A percentile compares a stretch with the other conserved stretches of the same genome.
Evolutionary conservation across 2,329 filamentous ascomycete species (phyloP).

Genomic region (Colletotrichum lupini): DNA sequence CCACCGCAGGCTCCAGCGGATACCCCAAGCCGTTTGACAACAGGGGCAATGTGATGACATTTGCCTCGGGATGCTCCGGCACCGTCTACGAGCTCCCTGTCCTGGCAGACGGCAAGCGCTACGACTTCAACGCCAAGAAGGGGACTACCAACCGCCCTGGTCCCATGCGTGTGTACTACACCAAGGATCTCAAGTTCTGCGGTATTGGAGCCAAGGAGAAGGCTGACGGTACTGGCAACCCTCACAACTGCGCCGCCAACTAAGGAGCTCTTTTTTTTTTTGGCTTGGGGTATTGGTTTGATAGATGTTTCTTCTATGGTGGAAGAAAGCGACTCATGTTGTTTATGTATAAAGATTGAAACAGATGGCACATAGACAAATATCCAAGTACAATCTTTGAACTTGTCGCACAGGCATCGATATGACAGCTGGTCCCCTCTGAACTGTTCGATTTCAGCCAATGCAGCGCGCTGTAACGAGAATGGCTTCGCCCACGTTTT

Average conservation of each 20-base stretch:
- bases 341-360: no score
- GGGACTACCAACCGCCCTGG: not conserved
- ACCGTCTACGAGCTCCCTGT: not conserved
- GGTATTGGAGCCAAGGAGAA: not conserved
- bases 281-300: no score
- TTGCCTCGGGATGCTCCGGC: not conserved
- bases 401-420: no score
- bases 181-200: not conserved
- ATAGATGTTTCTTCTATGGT: no score
- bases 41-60: slow-evolving; percentile 4
- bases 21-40: slow-evolving; percentile 3
- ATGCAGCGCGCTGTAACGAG: no score
- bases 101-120: not conserved
- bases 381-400: no score
- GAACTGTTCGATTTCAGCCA: no score
- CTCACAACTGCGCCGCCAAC: not conserved
- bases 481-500: no score
- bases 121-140: not conserved
- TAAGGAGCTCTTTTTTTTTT: no score
- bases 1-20: not conserved
- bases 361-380: no score
- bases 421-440: no score
- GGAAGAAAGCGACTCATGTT: no score
- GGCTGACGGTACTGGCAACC: not conserved
- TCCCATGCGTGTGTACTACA: not conserved